Base-by-base conservation (phyloP, 352 stramenopile species). In the Phytophthora pisi region DNA sequence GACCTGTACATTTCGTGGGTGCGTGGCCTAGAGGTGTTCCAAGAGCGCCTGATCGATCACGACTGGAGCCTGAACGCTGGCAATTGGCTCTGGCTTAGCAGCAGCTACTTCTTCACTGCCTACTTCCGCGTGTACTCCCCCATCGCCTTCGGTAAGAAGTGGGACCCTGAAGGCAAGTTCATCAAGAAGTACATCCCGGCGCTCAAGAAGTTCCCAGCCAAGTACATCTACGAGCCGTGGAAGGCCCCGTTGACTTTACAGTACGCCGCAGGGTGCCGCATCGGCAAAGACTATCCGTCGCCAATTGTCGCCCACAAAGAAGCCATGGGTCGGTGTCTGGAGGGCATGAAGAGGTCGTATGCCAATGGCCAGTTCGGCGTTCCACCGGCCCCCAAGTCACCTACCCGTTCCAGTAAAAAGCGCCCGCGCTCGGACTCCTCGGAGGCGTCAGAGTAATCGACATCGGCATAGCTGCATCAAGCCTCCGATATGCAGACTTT, bases 171-270 rank as follows among this genome's bases (percentile, higher is more conserved):
- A 54, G 93, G 93, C 16, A 72, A 89, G 45, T 98, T 95, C 65
- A 97, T 98, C 65, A 81, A 82, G 49, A 97, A 98, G 68, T 98
- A 95, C 69, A 67, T 99, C 18, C 95, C 96, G 2, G 82, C 81
- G 51, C 81, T 99, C 38, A 74, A 74, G 26, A 83, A 98, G 7
- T 91, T 98, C 59, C 96, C 96, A 5, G 73, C 77, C 36, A 98
- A 98, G 79, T 99, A 98, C 76, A 99, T 99, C 45, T 99, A 98
- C 73, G 95, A 98, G 68, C 97, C 96, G 3, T 99, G 97, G 97
- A 98, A 97, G 51, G 95, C 97, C 23, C 95, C 96, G 3, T 59
- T 89, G 46, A 83, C 71, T 26, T 80, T 98, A 16, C 93, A 98
- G 61, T 79, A 93, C 38, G 76, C 83, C 26, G 83, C 80, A 11